Conservation (phyloP, 2,329 filamentous ascomycete species). For the Colletotrichum gigasporum region DNA sequence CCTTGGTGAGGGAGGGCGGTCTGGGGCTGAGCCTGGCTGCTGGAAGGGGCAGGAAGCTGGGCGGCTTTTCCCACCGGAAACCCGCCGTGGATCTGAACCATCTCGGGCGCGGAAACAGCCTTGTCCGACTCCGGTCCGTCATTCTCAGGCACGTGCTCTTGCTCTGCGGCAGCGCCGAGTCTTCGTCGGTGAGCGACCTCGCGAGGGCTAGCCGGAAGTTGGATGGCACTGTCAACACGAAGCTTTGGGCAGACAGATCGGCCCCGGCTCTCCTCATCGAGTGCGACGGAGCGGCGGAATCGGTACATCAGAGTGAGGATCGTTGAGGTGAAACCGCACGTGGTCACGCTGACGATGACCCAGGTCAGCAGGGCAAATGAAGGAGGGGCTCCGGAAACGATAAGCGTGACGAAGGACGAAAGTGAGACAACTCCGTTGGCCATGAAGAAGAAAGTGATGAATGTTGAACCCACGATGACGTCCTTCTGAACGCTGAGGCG, state of each 20-base stretch:
- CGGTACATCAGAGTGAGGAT: conserved; percentile 1
- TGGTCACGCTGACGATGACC: conserved; percentile 5
- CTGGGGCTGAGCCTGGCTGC: not conserved
- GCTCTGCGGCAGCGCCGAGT: not conserved
- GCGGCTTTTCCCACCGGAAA: not conserved
- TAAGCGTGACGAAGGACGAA: not conserved
- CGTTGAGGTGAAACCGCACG: not conserved
- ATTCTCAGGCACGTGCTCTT: not conserved
- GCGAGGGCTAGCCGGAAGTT: conserved; percentile 9
- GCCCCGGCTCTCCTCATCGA: conserved; percentile 17
- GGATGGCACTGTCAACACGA: not conserved
- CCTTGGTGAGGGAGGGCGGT: not conserved
- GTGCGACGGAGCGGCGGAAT: not conserved
- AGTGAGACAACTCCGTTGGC: not conserved
- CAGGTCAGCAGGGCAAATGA: conserved; percentile 10
- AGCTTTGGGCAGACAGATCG: not conserved
- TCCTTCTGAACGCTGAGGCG: conserved; percentile 10
- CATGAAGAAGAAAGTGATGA: conserved; percentile 7
- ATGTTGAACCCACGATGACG: not conserved
- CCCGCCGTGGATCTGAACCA: not conserved
- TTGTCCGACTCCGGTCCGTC: not conserved
- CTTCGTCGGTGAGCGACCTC: conserved; percentile 10
- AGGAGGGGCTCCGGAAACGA: not conserved
- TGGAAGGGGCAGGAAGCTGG: not conserved
- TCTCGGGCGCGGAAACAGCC: not conserved